Evolutionary conservation across 2,329 filamentous ascomycete genomes (phyloP).

Genomic region (Trichocomaceae sp.): DNA sequence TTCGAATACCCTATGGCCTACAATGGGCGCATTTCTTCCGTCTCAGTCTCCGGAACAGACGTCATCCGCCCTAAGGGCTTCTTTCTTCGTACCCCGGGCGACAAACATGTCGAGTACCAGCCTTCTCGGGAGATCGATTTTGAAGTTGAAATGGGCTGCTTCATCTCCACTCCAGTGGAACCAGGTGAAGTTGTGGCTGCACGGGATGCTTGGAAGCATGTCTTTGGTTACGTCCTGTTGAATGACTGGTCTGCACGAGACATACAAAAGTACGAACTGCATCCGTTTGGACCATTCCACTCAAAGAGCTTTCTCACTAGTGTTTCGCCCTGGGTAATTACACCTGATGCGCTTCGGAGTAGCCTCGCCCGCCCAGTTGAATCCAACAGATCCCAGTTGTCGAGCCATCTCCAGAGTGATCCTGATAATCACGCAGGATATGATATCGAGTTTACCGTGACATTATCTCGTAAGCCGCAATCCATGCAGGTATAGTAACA

Average conservation of each 20-base stretch:
- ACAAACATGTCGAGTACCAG: constrained; percentile 24
- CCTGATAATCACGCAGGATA: constrained; percentile 2
- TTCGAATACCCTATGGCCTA: constrained; percentile 7
- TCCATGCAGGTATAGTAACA: too few relatives aligned
- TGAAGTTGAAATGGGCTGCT: constrained; percentile 45
- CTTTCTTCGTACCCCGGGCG: not conserved
- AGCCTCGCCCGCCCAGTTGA: not conserved
- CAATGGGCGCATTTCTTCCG: constrained; percentile 3
- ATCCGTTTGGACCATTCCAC: constrained; percentile 54
- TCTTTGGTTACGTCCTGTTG: constrained; percentile 57
- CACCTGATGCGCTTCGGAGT: constrained; percentile 46
- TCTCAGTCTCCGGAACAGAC: not conserved
- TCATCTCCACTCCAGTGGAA: constrained; percentile 37
- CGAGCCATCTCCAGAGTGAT: not conserved
- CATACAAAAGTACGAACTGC: constrained; percentile 55
- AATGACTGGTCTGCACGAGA: constrained; percentile 59
- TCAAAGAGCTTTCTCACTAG: constrained; percentile 54
- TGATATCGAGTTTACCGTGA: constrained; percentile 5
- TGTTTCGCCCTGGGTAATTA: constrained; percentile 56
- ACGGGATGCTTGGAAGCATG: constrained; percentile 40
- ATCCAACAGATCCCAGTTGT: not conserved
- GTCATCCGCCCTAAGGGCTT: constrained; percentile 1
- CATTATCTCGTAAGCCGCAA: not conserved
- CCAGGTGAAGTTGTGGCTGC: constrained; percentile 38
- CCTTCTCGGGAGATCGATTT: constrained; percentile 41